Conservation (phyloP, 1,139 yeast genomes). For the Taphrina betulina region DNA sequence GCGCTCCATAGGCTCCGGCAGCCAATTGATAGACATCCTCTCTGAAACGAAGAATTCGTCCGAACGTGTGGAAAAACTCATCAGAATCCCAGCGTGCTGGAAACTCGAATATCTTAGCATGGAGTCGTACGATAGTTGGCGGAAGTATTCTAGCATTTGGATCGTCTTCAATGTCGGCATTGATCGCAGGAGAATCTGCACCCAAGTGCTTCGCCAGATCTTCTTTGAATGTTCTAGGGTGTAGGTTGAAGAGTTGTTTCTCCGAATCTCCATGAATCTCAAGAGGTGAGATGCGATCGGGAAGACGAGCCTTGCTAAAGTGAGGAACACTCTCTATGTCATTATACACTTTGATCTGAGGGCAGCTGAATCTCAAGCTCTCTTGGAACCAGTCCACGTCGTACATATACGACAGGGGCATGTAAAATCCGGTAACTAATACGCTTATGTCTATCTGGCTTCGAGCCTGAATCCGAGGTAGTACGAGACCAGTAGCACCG, state of each 20-base stretch:
- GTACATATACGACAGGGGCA: background rate
- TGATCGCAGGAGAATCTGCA: no score
- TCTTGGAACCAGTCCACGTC: background rate
- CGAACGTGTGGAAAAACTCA: background rate
- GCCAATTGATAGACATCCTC: conserved; percentile 1
- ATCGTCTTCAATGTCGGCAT: no score
- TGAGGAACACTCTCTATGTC: background rate
- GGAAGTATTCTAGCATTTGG: background rate
- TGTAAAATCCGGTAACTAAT: background rate
- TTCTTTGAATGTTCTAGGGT: background rate
- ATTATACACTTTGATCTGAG: background rate
- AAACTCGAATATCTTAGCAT: background rate
- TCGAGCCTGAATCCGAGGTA: background rate
- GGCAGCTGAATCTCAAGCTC: background rate
- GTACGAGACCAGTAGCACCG: background rate
- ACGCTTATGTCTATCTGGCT: background rate
- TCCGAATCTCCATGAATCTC: no score
- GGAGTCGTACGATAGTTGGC: background rate
- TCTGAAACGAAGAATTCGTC: background rate
- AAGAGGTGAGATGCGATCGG: background rate
- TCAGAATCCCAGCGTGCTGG: background rate
- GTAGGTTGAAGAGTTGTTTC: background rate
- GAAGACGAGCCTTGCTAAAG: background rate
- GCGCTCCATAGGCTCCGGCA: background rate
- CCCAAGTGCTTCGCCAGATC: background rate